Percentiles rank a stretch among this genome's conserved stretches.
These are phyloP conservation scores for Fusarium sambucinum DNA, from an alignment of 2,329 filamentous ascomycete genomes.

Conservation along the genomic window DNA sequence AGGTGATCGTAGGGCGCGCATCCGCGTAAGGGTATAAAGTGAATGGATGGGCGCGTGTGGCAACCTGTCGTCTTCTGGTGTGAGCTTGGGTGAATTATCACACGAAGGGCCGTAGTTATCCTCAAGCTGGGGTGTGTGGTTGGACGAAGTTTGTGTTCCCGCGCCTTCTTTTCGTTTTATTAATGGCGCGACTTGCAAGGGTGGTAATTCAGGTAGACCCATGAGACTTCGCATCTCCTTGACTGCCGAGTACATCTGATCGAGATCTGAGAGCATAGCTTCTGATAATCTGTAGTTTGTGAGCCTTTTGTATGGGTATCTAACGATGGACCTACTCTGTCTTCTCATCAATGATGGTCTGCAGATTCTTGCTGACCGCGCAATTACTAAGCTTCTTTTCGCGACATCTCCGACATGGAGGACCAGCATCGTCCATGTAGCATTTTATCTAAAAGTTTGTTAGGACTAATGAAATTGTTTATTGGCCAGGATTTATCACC, in stretches of 20 bases:
- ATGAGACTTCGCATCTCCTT: conserved; percentile 44
- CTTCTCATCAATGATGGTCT: conserved; percentile 57
- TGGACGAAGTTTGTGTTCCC: neutral
- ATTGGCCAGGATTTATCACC: too few relatives aligned
- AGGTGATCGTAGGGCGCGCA: conserved; percentile 53
- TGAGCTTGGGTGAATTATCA: conserved; percentile 47
- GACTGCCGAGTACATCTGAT: conserved; percentile 44
- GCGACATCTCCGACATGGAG: conserved; percentile 54
- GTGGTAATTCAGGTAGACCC: conserved; percentile 41
- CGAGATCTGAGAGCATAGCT: conserved; percentile 42
- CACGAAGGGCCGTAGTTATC: conserved; percentile 44
- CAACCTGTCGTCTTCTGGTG: conserved; percentile 51
- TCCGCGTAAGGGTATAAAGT: conserved; percentile 54
- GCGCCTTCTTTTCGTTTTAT: conserved; percentile 30
- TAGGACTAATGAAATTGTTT: too few relatives aligned
- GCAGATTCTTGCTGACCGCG: conserved; percentile 57
- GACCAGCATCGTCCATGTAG: conserved; percentile 56
- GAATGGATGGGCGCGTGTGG: conserved; percentile 56
- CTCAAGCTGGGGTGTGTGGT: conserved; percentile 5
- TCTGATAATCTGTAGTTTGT: conserved; percentile 15
- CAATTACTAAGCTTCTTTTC: conserved; percentile 55
- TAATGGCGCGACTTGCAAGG: conserved; percentile 33
- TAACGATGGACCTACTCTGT: conserved; percentile 48
- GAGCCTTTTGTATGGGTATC: accelerated
- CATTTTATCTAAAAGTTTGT: conserved; percentile 53